Evolutionary conservation across 2,329 filamentous ascomycete genomes (phyloP).

Genomic region (Aspergillus puulaauensis): DNA sequence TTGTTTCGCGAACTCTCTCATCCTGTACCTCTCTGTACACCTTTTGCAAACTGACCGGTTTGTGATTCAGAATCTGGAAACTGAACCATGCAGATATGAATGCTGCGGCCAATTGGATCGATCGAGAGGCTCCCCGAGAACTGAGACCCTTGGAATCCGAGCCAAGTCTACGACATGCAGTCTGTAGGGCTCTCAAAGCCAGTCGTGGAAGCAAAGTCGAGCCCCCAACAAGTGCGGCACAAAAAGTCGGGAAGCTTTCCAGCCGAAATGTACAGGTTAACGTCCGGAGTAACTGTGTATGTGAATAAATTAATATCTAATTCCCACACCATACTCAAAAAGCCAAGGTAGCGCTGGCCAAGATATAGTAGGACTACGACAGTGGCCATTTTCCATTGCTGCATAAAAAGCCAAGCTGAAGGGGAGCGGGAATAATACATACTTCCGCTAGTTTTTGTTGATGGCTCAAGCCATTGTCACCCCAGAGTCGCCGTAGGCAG

Average conservation of each 20-base stretch:
- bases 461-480: slow-evolving; percentile 28
- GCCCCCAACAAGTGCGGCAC: slow-evolving; percentile 52
- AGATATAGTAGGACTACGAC: background rate
- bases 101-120: slow-evolving; percentile 45
- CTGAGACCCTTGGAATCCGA: slow-evolving; percentile 17
- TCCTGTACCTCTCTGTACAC: slow-evolving; percentile 7
- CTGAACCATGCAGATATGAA: slow-evolving; percentile 51
- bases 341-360: background rate
- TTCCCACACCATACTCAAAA: background rate
- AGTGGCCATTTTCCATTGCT: background rate
- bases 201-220: slow-evolving; percentile 47
- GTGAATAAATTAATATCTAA: slow-evolving; percentile 20
- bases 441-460: slow-evolving; percentile 39
- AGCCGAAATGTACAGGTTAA: slow-evolving; percentile 42
- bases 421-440: slow-evolving; percentile 17
- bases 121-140: slow-evolving; percentile 19
- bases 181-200: slow-evolving; percentile 26
- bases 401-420: slow-evolving; percentile 6
- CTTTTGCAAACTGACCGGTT: slow-evolving; percentile 22
- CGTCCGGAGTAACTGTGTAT: slow-evolving; percentile 37
- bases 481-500: slow-evolving; percentile 35
- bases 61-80: slow-evolving; percentile 50
- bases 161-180: slow-evolving; percentile 20
- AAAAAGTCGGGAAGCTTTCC: slow-evolving; percentile 54
- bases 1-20: slow-evolving; percentile 8